Evolutionary conservation across 495 filamentous ascomycete genomes (phyloP).

Genomic region (Sporormia fimetaria): DNA sequence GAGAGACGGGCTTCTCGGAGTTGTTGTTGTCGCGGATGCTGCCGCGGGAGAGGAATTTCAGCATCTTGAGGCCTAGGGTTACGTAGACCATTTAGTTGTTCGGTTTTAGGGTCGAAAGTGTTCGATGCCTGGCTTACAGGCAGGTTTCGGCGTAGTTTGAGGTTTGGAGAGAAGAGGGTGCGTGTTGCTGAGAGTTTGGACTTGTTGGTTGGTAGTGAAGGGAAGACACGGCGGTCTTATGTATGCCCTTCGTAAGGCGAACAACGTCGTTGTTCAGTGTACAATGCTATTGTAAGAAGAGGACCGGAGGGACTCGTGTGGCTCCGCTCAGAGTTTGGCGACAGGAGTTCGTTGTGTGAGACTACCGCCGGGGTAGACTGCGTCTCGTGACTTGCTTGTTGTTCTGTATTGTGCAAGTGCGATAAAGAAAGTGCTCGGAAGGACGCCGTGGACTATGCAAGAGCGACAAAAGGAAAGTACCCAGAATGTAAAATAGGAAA

Average conservation of each 20-base stretch:
- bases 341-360: neutral
- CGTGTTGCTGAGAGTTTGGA: too few species aligned
- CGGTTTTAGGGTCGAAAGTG: neutral
- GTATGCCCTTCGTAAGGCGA: too few species aligned
- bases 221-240: too few species aligned
- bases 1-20: neutral
- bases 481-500: constrained; percentile 6
- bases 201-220: too few species aligned
- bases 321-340: neutral
- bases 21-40: constrained; percentile 10
- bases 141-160: neutral
- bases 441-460: too few species aligned
- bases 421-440: neutral
- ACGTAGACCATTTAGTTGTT: constrained; percentile 4
- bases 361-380: neutral
- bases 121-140: neutral
- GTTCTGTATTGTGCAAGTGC: neutral
- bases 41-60: constrained; percentile 10
- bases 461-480: constrained; percentile 2
- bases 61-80: neutral
- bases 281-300: constrained; percentile 2
- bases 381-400: neutral
- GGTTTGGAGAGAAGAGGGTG: too few species aligned
- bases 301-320: neutral
- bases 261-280: constrained; percentile 12